These are phyloP conservation scores for Schoenoplectus triqueter DNA, from an alignment of 202 grass and related monocot genomes.

Conservation along the genomic window DNA sequence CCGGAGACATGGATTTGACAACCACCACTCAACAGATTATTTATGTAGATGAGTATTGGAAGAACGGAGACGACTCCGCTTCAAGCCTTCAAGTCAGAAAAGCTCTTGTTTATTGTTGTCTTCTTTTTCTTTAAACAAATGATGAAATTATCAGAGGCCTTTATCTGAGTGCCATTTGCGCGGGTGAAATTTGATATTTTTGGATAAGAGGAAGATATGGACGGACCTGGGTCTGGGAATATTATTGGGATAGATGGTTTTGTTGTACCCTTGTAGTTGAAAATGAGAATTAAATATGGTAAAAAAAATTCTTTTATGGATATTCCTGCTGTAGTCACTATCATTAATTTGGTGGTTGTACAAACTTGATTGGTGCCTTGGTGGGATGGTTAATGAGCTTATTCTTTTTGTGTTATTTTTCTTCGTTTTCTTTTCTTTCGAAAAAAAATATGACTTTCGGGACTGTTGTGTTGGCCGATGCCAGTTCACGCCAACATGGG, in stretches of 20 bases:
- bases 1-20: slow-evolving; percentile 27
- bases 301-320: background rate
- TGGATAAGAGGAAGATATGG: slow-evolving; percentile 30
- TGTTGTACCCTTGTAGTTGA: background rate
- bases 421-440: background rate
- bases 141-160: background rate
- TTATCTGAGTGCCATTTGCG: slow-evolving; percentile 26
- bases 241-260: background rate
- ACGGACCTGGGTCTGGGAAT: background rate
- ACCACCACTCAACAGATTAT: background rate
- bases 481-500: slow-evolving; percentile 19
- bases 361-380: background rate
- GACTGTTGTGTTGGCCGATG: background rate
- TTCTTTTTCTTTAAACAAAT: background rate
- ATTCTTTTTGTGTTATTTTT: background rate
- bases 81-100: background rate
- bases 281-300: background rate
- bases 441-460: background rate
- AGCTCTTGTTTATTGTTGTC: background rate
- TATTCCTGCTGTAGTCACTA: background rate
- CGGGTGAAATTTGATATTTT: slow-evolving; percentile 35
- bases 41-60: slow-evolving; percentile 28
- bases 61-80: slow-evolving; percentile 2
- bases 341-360: background rate
- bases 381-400: background rate